Evolutionary conservation across 345 rosid genomes (phyloP).

Genomic region (Camelina hispida): DNA sequence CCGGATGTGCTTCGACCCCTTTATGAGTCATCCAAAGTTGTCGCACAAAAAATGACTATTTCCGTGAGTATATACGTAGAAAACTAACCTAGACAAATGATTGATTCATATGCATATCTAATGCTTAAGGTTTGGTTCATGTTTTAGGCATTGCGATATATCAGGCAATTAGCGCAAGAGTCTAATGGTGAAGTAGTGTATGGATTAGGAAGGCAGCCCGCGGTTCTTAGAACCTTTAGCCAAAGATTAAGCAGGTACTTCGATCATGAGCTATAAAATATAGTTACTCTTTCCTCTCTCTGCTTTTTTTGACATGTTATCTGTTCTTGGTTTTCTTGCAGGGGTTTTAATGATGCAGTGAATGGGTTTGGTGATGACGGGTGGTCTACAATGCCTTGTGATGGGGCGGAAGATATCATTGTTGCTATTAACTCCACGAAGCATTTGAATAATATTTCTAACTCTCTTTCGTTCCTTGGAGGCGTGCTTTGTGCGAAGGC

Average conservation of each 20-base stretch:
- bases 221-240: slow-evolving; percentile 92
- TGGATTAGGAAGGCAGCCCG: slow-evolving; percentile 94
- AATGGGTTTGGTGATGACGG: slow-evolving; percentile 97
- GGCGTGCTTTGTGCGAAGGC: slow-evolving; percentile 99
- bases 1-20: slow-evolving; percentile 98
- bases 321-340: slow-evolving; percentile 37
- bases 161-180: slow-evolving; percentile 95
- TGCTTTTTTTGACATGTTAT: not conserved
- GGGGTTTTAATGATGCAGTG: slow-evolving; percentile 94
- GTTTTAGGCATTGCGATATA: slow-evolving; percentile 75
- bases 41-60: slow-evolving; percentile 94
- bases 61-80: slow-evolving; percentile 60
- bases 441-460: slow-evolving; percentile 55
- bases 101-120: slow-evolving; percentile 20
- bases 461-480: slow-evolving; percentile 73
- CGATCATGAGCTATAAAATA: not conserved
- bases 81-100: not conserved
- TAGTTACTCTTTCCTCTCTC: not conserved
- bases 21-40: slow-evolving; percentile 88
- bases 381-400: slow-evolving; percentile 83
- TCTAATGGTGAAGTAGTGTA: slow-evolving; percentile 95
- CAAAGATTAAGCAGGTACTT: slow-evolving; percentile 93
- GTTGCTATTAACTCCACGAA: slow-evolving; percentile 81
- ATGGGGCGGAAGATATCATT: slow-evolving; percentile 93
- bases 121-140: slow-evolving; percentile 27